Evolutionary conservation across 345 rosid species (phyloP).

Genomic region (Carallia pectinifolia): DNA sequence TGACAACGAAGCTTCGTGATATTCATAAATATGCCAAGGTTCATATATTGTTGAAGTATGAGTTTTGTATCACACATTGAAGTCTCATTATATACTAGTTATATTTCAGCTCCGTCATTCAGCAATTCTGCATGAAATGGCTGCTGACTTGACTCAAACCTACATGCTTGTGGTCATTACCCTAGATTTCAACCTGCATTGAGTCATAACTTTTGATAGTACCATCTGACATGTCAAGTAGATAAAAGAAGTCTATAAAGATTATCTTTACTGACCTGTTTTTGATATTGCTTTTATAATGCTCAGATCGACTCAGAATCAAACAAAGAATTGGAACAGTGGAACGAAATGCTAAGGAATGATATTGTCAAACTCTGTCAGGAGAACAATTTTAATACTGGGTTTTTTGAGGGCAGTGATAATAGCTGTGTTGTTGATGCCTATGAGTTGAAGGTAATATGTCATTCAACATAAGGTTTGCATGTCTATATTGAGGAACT

Average conservation of each 20-base stretch:
- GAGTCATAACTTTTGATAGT: background rate
- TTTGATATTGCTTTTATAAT: slow-evolving; percentile 1
- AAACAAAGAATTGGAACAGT: slow-evolving; percentile 90
- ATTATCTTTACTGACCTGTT: background rate
- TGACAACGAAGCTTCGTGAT: slow-evolving; percentile 91
- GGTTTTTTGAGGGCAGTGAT: slow-evolving; percentile 92
- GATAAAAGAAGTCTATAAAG: background rate
- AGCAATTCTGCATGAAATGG: background rate
- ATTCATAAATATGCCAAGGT: slow-evolving; percentile 97
- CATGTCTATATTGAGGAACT: slow-evolving; percentile 5
- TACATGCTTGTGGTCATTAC: background rate
- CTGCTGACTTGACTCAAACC: background rate
- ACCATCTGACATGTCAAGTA: background rate
- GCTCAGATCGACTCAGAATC: slow-evolving; percentile 79
- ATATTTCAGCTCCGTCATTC: background rate
- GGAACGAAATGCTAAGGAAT: slow-evolving; percentile 89
- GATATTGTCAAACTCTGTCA: slow-evolving; percentile 87
- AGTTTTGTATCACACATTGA: background rate
- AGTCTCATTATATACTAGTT: background rate
- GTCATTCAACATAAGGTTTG: background rate
- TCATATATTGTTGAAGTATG: slow-evolving; percentile 4
- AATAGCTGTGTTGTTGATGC: slow-evolving; percentile 79
- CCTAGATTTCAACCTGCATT: background rate
- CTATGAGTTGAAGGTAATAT: slow-evolving; percentile 86
- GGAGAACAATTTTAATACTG: slow-evolving; percentile 91